A percentile compares a stretch with the other conserved stretches of the same genome.
Conservation (phyloP, 2,329 filamentous ascomycete species). For the Aspergillus piperis region DNA sequence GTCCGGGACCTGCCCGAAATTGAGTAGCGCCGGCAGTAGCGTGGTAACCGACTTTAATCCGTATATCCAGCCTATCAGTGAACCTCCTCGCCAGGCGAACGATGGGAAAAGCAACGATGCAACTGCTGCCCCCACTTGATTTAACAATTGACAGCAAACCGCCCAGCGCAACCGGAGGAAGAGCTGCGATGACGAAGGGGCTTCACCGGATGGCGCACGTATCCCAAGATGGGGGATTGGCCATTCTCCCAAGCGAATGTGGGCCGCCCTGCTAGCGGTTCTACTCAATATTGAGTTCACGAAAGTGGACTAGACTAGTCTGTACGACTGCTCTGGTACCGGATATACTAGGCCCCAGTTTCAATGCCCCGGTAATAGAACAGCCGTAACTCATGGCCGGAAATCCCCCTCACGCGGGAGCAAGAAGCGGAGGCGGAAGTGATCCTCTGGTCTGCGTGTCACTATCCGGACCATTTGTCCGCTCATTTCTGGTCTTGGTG, state of each 20-base stretch:
- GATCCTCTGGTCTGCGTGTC: background rate
- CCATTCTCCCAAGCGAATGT: too few relatives aligned
- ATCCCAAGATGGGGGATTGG: too few relatives aligned
- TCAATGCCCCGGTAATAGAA: background rate
- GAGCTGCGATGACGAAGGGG: too few relatives aligned
- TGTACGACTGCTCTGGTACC: too few relatives aligned
- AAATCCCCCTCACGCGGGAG: background rate
- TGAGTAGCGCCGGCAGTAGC: background rate
- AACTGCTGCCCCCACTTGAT: background rate
- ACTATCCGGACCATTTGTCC: background rate
- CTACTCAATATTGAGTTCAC: background rate
- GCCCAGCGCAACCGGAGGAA: background rate
- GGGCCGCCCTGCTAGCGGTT: background rate
- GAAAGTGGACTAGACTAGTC: too few relatives aligned
- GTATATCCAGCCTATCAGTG: background rate
- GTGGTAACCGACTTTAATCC: background rate
- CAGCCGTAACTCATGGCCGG: background rate
- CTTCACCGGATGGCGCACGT: background rate
- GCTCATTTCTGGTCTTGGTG: background rate
- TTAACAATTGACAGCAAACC: background rate
- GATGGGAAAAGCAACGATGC: background rate
- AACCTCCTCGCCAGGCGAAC: background rate
- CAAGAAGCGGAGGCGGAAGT: background rate
- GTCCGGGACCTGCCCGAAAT: background rate
- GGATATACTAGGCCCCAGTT: background rate